Conservation (phyloP, 306 rosid genomes). For the Luffa acutangula region DNA sequence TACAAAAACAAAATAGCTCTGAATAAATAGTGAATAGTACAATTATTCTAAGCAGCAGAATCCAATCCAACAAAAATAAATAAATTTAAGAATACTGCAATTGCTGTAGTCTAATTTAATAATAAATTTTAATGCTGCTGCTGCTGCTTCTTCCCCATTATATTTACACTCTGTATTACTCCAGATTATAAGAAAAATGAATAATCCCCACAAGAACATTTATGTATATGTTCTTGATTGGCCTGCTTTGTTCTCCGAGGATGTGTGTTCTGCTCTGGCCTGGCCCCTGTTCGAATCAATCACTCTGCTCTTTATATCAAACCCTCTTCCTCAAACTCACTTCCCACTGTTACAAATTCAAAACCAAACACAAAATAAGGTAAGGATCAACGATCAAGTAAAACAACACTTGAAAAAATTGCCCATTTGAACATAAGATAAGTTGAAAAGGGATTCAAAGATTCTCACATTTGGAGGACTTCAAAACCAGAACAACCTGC, state of each 20-base stretch:
- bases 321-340: background rate
- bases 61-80: no score
- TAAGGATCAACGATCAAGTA: no score
- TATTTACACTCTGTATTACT: background rate
- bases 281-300: background rate
- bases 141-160: background rate
- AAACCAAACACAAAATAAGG: background rate
- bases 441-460: background rate
- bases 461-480: constrained; percentile 8
- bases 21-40: no score
- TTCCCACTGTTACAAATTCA: constrained; percentile 8
- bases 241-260: background rate
- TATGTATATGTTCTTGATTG: background rate
- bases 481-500: constrained; percentile 8
- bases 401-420: no score
- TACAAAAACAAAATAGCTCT: no score
- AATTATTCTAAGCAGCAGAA: no score
- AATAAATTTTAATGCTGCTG: no score
- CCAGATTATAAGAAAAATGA: background rate
- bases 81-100: no score
- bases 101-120: no score
- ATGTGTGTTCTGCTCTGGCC: background rate
- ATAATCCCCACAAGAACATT: background rate
- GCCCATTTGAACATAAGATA: no score
- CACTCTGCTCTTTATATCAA: constrained; percentile 3